These are phyloP conservation scores for Alternaria dauci DNA, from an alignment of 2,329 filamentous ascomycete genomes.

Conservation along the genomic window DNA sequence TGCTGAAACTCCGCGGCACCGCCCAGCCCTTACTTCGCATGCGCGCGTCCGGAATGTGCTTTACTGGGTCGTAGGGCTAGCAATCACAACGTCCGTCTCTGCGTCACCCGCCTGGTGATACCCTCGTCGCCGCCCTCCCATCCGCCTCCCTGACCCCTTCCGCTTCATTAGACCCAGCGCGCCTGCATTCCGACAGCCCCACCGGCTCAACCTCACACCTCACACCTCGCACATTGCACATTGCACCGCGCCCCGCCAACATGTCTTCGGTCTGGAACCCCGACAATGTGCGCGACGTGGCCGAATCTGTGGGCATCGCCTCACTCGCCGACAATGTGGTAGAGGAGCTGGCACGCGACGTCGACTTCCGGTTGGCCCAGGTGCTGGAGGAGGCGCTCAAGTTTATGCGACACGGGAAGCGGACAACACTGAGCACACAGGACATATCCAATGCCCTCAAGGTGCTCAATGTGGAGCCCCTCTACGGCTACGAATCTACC, in stretches of 20 bases:
- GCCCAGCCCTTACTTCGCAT: slow-evolving; percentile 28
- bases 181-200: slow-evolving; percentile 18
- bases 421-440: slow-evolving; percentile 86
- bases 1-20: slow-evolving; percentile 2
- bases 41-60: slow-evolving; percentile 42
- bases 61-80: slow-evolving; percentile 43
- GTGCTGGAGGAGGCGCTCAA: slow-evolving; percentile 93
- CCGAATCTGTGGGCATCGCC: slow-evolving; percentile 90
- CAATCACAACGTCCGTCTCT: slow-evolving; percentile 37
- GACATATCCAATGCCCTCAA: slow-evolving; percentile 87
- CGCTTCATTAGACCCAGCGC: slow-evolving; percentile 22
- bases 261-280: slow-evolving; percentile 82
- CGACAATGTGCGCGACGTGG: slow-evolving; percentile 94
- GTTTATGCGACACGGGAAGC: slow-evolving; percentile 91
- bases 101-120: slow-evolving; percentile 40
- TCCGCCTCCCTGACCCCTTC: slow-evolving; percentile 20
- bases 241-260: slow-evolving; percentile 24
- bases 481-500: slow-evolving; percentile 96
- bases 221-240: slow-evolving; percentile 15
- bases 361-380: slow-evolving; percentile 93
- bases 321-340: slow-evolving; percentile 84
- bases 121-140: slow-evolving; percentile 33
- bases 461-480: slow-evolving; percentile 88
- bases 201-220: slow-evolving; percentile 21
- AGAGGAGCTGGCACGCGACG: slow-evolving; percentile 87